Evolutionary conservation across 495 filamentous ascomycete genomes (phyloP).

Genomic region (Hypoxylon intermedium): DNA sequence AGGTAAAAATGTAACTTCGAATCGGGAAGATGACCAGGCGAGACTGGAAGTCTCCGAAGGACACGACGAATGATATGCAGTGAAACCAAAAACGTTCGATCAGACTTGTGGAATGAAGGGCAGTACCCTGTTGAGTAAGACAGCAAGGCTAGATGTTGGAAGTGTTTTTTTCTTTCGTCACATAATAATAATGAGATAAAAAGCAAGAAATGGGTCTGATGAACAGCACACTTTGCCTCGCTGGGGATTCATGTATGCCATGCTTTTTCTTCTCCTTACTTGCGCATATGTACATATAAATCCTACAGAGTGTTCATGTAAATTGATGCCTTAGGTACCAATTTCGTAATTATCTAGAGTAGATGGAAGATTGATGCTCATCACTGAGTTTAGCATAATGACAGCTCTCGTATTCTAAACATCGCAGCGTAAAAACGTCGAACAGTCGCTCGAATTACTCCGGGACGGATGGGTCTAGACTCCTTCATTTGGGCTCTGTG

Average conservation of each 20-base stretch:
- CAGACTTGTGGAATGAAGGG: constrained; percentile 4
- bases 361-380: too few relatives aligned
- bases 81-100: constrained; percentile 29
- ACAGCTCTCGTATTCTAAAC: too few relatives aligned
- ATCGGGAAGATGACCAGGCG: background rate
- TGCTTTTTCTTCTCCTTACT: too few relatives aligned
- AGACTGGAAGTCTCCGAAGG: constrained; percentile 15
- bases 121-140: background rate
- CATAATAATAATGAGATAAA: background rate
- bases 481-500: constrained; percentile 2
- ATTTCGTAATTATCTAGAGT: too few relatives aligned
- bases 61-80: constrained; percentile 18
- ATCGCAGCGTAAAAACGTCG: too few relatives aligned
- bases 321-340: too few relatives aligned
- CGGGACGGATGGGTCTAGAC: constrained; percentile 18
- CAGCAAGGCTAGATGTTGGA: background rate
- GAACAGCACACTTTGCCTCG: too few relatives aligned
- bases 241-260: too few relatives aligned
- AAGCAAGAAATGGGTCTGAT: background rate
- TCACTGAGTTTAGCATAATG: too few relatives aligned
- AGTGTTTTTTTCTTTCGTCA: too few relatives aligned
- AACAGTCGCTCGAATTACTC: constrained; percentile 4
- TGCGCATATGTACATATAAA: too few relatives aligned
- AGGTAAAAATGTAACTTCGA: constrained; percentile 1
- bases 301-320: too few relatives aligned